These are phyloP conservation scores for Mucor saturninus DNA, from an alignment of 371 early-diverging fungal species.

Conservation along the genomic window DNA sequence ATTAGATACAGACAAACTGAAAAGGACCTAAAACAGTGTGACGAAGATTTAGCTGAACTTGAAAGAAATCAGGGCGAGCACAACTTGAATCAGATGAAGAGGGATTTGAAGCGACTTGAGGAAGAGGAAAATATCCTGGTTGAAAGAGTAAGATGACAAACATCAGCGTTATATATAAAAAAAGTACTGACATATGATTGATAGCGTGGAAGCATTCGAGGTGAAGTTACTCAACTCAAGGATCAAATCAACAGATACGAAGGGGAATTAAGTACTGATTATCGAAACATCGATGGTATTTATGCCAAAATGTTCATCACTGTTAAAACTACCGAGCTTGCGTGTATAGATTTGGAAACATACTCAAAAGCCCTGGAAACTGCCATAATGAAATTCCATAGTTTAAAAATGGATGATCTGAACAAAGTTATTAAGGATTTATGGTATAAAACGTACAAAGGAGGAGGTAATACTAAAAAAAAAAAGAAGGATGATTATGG, in stretches of 20 bases:
- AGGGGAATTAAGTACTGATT: slow-evolving; percentile 76
- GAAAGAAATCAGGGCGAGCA: slow-evolving; percentile 32
- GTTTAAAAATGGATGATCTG: slow-evolving; percentile 96
- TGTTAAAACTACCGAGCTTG: slow-evolving; percentile 80
- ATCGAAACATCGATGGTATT: slow-evolving; percentile 73
- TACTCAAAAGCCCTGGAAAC: slow-evolving; percentile 88
- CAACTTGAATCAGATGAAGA: slow-evolving; percentile 34
- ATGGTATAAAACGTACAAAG: slow-evolving; percentile 98
- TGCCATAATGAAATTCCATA: slow-evolving; percentile 96
- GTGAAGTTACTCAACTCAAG: slow-evolving; percentile 88
- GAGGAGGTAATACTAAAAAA: slow-evolving; percentile 71
- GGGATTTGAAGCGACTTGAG: slow-evolving; percentile 42
- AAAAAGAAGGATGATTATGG: neutral
- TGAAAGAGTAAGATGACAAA: slow-evolving; percentile 51
- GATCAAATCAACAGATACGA: slow-evolving; percentile 64
- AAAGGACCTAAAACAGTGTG: slow-evolving; percentile 36
- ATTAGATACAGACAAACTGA: slow-evolving; percentile 59
- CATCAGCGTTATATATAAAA: neutral
- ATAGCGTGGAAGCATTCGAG: slow-evolving; percentile 75
- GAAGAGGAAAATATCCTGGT: slow-evolving; percentile 52
- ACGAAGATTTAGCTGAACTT: slow-evolving; percentile 35
- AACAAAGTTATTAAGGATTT: slow-evolving; percentile 97
- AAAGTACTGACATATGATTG: neutral
- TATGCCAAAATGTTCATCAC: slow-evolving; percentile 71
- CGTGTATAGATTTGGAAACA: slow-evolving; percentile 81